Percentiles rank a stretch among this genome's conserved stretches.
Conservation (phyloP, 352 stramenopile species). For the Phytophthora pisi region DNA sequence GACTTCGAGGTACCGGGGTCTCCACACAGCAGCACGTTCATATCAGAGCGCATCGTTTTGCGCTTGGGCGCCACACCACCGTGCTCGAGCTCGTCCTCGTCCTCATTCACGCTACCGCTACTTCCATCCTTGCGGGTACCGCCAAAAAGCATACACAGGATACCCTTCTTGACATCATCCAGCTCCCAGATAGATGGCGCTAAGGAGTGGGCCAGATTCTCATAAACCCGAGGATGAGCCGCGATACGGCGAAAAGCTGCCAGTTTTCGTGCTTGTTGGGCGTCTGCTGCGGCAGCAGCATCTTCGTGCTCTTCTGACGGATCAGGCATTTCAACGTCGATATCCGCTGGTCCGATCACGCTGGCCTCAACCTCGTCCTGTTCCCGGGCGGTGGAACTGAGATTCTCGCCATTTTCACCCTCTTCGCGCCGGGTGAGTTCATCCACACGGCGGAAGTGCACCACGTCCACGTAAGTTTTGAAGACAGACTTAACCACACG, state of each 20-base stretch:
- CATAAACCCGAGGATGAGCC: slow-evolving; percentile 79
- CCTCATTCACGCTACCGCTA: slow-evolving; percentile 49
- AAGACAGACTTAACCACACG: slow-evolving; percentile 97
- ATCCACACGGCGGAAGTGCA: slow-evolving; percentile 96
- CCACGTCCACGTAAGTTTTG: slow-evolving; percentile 98
- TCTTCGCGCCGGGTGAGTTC: slow-evolving; percentile 66
- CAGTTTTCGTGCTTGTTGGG: slow-evolving; percentile 58
- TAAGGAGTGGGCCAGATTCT: slow-evolving; percentile 82
- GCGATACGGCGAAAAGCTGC: slow-evolving; percentile 78
- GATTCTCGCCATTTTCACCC: slow-evolving; percentile 33
- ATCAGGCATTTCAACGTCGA: slow-evolving; percentile 44
- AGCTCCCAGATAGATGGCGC: slow-evolving; percentile 94
- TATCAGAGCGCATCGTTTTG: slow-evolving; percentile 93
- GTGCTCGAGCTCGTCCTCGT: slow-evolving; percentile 40
- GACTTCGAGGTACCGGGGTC: slow-evolving; percentile 98
- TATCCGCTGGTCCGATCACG: slow-evolving; percentile 38
- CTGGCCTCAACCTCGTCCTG: slow-evolving; percentile 18
- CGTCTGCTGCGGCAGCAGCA: slow-evolving; percentile 51
- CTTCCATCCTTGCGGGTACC: slow-evolving; percentile 90
- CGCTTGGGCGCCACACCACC: slow-evolving; percentile 46
- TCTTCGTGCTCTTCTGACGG: slow-evolving; percentile 43
- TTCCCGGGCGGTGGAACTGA: slow-evolving; percentile 12
- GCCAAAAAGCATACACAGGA: slow-evolving; percentile 99
- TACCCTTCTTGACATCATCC: slow-evolving; percentile 99
- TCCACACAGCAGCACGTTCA: slow-evolving; percentile 98